Evolutionary conservation across 2,329 filamentous ascomycete species (phyloP).

Genomic region (Pseudogymnoascus sp.): DNA sequence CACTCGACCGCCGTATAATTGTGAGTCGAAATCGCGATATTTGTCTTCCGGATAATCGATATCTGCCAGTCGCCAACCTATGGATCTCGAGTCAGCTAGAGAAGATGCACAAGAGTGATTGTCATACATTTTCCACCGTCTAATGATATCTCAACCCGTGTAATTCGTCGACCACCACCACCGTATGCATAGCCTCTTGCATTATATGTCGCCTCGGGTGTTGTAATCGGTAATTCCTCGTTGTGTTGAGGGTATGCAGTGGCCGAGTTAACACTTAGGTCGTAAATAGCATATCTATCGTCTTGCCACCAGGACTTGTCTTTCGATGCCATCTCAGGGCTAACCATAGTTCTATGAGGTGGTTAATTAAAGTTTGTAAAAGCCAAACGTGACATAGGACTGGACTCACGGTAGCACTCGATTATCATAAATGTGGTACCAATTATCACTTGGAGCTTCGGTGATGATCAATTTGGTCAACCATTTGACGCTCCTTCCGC

Average conservation of each 20-base stretch:
- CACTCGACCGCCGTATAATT: conserved; percentile 66
- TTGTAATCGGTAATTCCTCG: conserved; percentile 50
- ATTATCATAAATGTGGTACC: conserved; percentile 95
- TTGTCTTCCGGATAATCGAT: conserved; percentile 79
- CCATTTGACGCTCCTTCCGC: conserved; percentile 91
- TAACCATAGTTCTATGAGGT: conserved; percentile 57
- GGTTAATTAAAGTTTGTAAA: background rate
- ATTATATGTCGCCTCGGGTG: conserved; percentile 48
- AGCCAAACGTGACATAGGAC: no score
- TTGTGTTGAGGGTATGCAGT: conserved; percentile 73
- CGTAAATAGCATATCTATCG: conserved; percentile 87
- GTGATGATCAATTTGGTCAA: conserved; percentile 74
- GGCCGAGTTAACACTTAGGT: conserved; percentile 80
- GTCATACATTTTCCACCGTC: conserved; percentile 59
- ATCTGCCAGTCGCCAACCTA: conserved; percentile 63
- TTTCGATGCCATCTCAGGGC: conserved; percentile 69
- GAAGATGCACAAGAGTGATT: background rate
- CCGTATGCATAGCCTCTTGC: conserved; percentile 80
- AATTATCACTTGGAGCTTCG: conserved; percentile 73
- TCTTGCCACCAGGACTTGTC: conserved; percentile 76
- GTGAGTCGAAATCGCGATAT: conserved; percentile 59
- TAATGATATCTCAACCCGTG: conserved; percentile 72
- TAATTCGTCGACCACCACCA: conserved; percentile 77
- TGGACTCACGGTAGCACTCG: conserved; percentile 57
- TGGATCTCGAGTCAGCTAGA: background rate